Evolutionary conservation across 768 basidiomycete species (phyloP).

Genomic region (Kwoniella bestiolae): DNA sequence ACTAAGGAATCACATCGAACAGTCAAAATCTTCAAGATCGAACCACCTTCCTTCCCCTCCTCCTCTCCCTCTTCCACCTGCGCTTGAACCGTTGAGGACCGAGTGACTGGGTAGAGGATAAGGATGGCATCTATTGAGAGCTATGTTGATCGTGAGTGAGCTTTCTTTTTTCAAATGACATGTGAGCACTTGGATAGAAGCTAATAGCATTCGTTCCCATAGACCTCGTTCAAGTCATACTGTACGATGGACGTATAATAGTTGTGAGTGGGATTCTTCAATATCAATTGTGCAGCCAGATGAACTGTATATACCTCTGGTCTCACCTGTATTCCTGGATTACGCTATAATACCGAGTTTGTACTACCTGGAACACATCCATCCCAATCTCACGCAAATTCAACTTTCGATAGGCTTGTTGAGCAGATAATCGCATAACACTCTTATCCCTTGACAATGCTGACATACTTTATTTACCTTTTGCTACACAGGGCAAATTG

Average conservation of each 20-base stretch:
- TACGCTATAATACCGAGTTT: too few relatives aligned
- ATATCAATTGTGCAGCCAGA: too few relatives aligned
- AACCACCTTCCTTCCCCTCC: background rate
- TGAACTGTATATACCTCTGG: too few relatives aligned
- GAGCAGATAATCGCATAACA: too few relatives aligned
- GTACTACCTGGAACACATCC: too few relatives aligned
- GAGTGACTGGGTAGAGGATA: background rate
- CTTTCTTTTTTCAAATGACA: background rate
- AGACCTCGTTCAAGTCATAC: constrained; percentile 90
- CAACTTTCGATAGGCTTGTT: too few relatives aligned
- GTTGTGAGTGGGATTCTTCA: constrained; percentile 67
- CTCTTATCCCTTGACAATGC: too few relatives aligned
- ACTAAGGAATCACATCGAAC: background rate
- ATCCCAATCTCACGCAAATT: too few relatives aligned
- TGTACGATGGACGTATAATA: constrained; percentile 94
- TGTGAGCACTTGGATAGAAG: constrained; percentile 11
- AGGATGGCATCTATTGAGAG: constrained; percentile 48
- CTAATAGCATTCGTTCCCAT: background rate
- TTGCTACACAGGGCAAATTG: constrained; percentile 72
- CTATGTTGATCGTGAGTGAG: constrained; percentile 45
- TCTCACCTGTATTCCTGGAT: background rate
- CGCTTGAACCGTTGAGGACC: background rate
- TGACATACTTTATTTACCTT: background rate
- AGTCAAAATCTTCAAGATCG: too few relatives aligned
- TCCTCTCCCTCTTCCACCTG: background rate